Evolutionary conservation across 169 alveolate genomes (phyloP), one percentile per base, ranked within the genome.

Genomic region (Plasmodium inui): DNA sequence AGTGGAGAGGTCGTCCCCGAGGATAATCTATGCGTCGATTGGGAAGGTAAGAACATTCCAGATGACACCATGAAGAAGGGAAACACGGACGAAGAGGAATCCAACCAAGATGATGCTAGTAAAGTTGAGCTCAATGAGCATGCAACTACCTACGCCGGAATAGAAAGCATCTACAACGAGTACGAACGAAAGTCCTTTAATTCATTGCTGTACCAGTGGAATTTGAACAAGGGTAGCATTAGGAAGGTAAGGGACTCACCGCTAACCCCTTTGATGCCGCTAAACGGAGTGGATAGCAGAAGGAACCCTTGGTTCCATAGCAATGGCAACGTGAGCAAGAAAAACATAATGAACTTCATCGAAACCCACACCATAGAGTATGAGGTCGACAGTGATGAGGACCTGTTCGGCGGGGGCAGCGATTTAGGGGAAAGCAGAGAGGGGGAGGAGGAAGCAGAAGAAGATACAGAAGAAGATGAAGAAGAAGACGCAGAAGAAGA

Each of bases 341-440:
- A 53, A 12, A 82, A 91, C 34, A 74, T 91, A 19, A 71, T 91
- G 92, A 91, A 91, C 55, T 91, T 91, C 57, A 91, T 91, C 19
- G 85, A 91, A 72, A 82, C 95, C 44, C 95, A 91, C 55, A 91
- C 92, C 12, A 82, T 91, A 14, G 95, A 91, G 41, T 91, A 91
- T 72, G 95, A 91, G 78, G 73, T 82, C 50, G 92, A 91, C 72
- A 82, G 72, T n/a, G 95, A 91, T 8, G 95, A 78, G 2, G 95
- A 72, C 9, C 30, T 85, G 8, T 19, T 61, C 71, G 26, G 76
- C 26, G 92, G 71, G 14, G 30, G 14, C 3, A 46, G 46, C 22
- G 92, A 39, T 6, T 3, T 3, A 37, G 32, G 26, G 8, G n/a
- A n/a, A n/a, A n/a, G n/a, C n/a, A 73, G 12, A n/a, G 72, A 85